phyloP scores from a whole-genome alignment of 2,329 filamentous ascomycete genomes.

The Plectosphaerella sp. region DNA sequence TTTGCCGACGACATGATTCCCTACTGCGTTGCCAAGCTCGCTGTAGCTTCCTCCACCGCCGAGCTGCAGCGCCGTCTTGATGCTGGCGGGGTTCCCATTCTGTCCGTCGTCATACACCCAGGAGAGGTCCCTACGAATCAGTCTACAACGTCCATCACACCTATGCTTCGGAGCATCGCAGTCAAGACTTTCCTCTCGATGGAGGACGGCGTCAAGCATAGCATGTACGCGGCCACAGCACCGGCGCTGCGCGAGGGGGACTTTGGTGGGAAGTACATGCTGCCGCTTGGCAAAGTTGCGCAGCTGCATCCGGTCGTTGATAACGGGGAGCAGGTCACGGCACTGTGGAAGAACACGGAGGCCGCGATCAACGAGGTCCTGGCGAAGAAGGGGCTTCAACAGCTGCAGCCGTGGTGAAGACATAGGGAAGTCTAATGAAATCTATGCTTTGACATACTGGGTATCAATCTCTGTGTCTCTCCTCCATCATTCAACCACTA shows the following conservation, averaged over 20 bases:
- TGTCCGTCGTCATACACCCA: slow-evolving; percentile 13
- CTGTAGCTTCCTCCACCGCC: slow-evolving; percentile 14
- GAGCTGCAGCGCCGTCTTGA: slow-evolving; percentile 16
- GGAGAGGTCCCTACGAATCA: slow-evolving; percentile 11
- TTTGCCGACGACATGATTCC: slow-evolving; percentile 16
- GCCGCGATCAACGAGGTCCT: too few species aligned
- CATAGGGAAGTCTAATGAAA: too few species aligned
- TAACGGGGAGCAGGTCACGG: too few species aligned
- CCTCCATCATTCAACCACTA: too few species aligned
- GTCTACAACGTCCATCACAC: neutral
- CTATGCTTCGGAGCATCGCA: slow-evolving; percentile 5
- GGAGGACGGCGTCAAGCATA: slow-evolving; percentile 11
- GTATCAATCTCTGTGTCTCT: too few species aligned
- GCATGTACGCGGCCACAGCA: slow-evolving; percentile 15
- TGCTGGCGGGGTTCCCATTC: slow-evolving; percentile 7
- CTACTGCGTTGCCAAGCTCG: slow-evolving; percentile 17
- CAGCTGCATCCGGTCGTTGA: slow-evolving; percentile 2
- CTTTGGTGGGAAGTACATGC: slow-evolving; percentile 15
- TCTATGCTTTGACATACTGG: too few species aligned
- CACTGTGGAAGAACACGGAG: too few species aligned
- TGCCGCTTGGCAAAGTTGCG: slow-evolving; percentile 9
- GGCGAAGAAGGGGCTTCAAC: too few species aligned
- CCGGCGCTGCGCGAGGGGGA: slow-evolving; percentile 6
- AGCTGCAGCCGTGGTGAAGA: too few species aligned
- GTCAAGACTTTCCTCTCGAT: slow-evolving; percentile 1